Evolutionary conservation across 2,329 filamentous ascomycete genomes (phyloP).

Genomic region (Cryphonectria nitschkei): DNA sequence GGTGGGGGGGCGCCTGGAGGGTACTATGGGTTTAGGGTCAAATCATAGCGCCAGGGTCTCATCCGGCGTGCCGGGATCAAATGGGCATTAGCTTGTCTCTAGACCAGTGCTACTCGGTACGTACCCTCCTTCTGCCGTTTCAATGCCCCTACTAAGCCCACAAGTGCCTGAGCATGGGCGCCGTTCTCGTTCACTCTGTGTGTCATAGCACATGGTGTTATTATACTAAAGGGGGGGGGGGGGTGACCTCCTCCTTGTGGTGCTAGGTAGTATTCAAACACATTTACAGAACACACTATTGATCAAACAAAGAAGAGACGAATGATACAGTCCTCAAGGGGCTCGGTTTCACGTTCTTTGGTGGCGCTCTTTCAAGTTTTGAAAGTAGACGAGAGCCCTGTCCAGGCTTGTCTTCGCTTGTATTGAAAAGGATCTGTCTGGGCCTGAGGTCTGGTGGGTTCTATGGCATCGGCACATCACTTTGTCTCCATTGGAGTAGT

Average conservation of each 20-base stretch:
- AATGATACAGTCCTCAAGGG: not conserved
- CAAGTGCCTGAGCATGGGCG: constrained; percentile 2
- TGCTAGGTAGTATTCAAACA: not conserved
- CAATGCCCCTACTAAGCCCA: not conserved
- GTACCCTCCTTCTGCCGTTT: constrained; percentile 1
- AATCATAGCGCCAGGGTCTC: not conserved
- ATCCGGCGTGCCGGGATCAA: constrained; percentile 1
- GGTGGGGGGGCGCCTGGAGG: not conserved
- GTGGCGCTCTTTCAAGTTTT: not conserved
- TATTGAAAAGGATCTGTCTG: not conserved
- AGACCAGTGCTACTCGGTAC: not conserved
- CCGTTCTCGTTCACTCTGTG: not conserved
- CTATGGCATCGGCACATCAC: not conserved
- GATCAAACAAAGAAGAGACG: not conserved
- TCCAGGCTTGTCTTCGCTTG: not conserved
- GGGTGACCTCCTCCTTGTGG: not conserved
- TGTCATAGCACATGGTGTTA: not conserved
- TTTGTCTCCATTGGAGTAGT: not conserved
- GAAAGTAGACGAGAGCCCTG: not conserved
- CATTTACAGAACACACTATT: not conserved
- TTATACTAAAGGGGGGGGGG: not conserved
- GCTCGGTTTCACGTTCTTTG: not conserved
- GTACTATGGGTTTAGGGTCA: not conserved
- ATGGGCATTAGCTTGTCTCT: not conserved
- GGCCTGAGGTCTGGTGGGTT: not conserved